A percentile compares a stretch with the other conserved stretches of the same genome.
Conservation (phyloP, 768 basidiomycete genomes). For the Lactifluus hygrophoroides region DNA sequence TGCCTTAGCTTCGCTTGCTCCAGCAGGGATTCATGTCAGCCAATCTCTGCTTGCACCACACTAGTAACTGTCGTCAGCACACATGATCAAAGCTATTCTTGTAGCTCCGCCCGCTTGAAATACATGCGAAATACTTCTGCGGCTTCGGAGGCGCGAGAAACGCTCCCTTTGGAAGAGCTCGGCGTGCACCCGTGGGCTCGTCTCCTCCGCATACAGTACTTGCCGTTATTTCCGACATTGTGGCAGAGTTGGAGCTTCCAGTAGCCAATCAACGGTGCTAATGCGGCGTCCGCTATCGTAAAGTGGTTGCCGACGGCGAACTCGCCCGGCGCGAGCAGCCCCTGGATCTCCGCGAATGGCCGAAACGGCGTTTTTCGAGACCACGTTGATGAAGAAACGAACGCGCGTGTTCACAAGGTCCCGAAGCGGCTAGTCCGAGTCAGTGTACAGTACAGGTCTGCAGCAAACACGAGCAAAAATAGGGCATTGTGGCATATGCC, state of each 20-base stretch:
- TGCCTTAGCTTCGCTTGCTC: not conserved
- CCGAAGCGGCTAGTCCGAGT: slow-evolving; percentile 37
- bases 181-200: slow-evolving; percentile 34
- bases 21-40: not conserved
- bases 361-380: slow-evolving; percentile 36
- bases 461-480: slow-evolving; percentile 52
- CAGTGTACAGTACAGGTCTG: slow-evolving; percentile 45
- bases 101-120: slow-evolving; percentile 45
- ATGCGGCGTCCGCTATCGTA: slow-evolving; percentile 52
- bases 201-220: slow-evolving; percentile 30
- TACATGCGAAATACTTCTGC: slow-evolving; percentile 35
- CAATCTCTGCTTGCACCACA: not conserved
- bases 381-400: slow-evolving; percentile 49
- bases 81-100: slow-evolving; percentile 44
- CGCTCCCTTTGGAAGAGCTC: slow-evolving; percentile 32
- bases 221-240: slow-evolving; percentile 47
- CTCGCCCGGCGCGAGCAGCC: slow-evolving; percentile 36
- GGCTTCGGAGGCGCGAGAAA: slow-evolving; percentile 42
- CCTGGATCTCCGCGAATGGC: slow-evolving; percentile 34
- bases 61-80: slow-evolving; percentile 24
- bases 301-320: slow-evolving; percentile 36
- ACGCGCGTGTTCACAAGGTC: slow-evolving; percentile 45
- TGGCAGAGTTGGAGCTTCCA: slow-evolving; percentile 34
- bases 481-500: slow-evolving; percentile 57
- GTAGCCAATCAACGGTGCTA: slow-evolving; percentile 49